Percentiles rank a stretch among this genome's conserved stretches.
These are phyloP conservation scores for Clohesyomyces aquaticus DNA, from an alignment of 495 filamentous ascomycete species.

Conservation along the genomic window DNA sequence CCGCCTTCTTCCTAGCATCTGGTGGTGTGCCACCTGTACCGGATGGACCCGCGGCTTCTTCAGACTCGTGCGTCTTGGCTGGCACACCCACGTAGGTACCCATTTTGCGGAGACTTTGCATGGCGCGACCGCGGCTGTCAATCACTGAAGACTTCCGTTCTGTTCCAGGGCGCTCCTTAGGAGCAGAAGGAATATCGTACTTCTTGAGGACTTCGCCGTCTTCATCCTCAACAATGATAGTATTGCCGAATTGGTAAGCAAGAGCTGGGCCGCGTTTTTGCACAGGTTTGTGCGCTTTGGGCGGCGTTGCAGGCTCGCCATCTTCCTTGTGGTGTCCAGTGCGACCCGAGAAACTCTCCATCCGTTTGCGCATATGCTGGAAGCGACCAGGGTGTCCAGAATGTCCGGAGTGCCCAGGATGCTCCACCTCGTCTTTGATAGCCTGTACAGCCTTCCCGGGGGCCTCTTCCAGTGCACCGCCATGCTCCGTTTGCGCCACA, in stretches of 20 bases:
- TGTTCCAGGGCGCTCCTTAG: constrained; percentile 35
- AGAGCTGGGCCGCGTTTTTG: constrained; percentile 65
- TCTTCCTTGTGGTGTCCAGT: constrained; percentile 6
- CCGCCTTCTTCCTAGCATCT: constrained; percentile 23
- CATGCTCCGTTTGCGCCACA: constrained; percentile 39
- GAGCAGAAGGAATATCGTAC: constrained; percentile 74
- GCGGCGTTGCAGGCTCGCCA: constrained; percentile 21
- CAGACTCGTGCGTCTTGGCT: constrained; percentile 24
- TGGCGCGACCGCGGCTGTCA: constrained; percentile 46
- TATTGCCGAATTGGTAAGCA: constrained; percentile 94
- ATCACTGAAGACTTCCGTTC: constrained; percentile 41
- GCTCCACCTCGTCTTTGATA: constrained; percentile 33
- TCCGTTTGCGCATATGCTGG: constrained; percentile 36
- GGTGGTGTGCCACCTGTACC: constrained; percentile 6
- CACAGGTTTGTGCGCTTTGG: constrained; percentile 31
- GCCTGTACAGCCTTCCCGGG: constrained; percentile 28
- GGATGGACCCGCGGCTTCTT: constrained; percentile 34
- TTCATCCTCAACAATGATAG: constrained; percentile 97
- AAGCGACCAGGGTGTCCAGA: too few relatives aligned
- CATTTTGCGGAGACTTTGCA: constrained; percentile 61
- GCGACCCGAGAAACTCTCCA: constrained; percentile 36
- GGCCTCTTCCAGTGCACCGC: constrained; percentile 28
- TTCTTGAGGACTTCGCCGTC: constrained; percentile 97
- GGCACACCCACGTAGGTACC: constrained; percentile 61
- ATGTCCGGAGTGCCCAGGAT: too few relatives aligned